Percentiles rank a stretch among this genome's conserved stretches.
Evolutionary conservation across 192 early-diverging fungal genomes (phyloP).

Genomic region (Coemansia aciculifera): DNA sequence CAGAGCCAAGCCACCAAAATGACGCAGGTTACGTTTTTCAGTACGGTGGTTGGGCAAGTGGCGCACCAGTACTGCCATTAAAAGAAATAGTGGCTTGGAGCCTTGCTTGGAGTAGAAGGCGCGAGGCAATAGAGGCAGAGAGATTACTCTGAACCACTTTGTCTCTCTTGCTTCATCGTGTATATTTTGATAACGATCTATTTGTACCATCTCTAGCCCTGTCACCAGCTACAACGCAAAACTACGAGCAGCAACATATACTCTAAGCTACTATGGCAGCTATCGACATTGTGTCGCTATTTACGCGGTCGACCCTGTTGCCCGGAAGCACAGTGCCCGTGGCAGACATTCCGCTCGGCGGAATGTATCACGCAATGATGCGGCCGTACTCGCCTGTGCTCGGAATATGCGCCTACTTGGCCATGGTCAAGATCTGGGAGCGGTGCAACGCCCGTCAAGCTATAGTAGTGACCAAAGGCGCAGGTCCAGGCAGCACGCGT

Average conservation of each 20-base stretch:
- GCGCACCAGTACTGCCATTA: background rate
- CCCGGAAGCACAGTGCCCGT: conserved; percentile 7
- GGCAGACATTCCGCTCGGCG: conserved; percentile 61
- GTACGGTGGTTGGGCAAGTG: background rate
- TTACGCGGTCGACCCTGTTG: conserved; percentile 2
- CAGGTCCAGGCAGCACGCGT: background rate
- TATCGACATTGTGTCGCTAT: background rate
- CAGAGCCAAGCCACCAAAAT: background rate
- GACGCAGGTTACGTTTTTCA: background rate
- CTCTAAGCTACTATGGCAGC: background rate
- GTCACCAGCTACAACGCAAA: background rate
- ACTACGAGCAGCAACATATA: background rate
- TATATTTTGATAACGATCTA: background rate
- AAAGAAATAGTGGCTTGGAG: background rate
- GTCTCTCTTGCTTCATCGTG: background rate
- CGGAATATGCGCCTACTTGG: conserved; percentile 35
- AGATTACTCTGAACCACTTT: background rate
- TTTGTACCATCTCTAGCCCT: background rate
- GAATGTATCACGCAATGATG: conserved; percentile 68
- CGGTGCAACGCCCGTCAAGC: conserved; percentile 14
- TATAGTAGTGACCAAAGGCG: background rate
- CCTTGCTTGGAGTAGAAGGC: background rate
- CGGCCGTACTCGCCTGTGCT: conserved; percentile 62
- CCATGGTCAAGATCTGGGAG: conserved; percentile 28
- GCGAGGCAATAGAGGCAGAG: background rate